Percentiles rank a stretch among this genome's conserved stretches.
Evolutionary conservation across 371 early-diverging fungal genomes (phyloP).

Genomic region (Mucor indicus): DNA sequence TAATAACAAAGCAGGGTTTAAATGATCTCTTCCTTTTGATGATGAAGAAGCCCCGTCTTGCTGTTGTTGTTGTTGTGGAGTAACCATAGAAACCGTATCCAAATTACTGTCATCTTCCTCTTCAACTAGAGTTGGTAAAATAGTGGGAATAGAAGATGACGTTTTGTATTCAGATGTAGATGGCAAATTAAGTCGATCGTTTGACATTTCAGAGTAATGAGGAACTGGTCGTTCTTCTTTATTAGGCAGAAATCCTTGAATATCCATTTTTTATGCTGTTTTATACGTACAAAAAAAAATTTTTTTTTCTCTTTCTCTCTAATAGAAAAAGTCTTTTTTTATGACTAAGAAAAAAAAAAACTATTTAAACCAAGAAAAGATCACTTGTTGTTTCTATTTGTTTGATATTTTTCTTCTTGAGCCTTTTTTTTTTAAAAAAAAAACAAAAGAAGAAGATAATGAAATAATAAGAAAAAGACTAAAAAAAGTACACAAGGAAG

Average conservation of each 20-base stretch:
- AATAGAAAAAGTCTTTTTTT: constrained; percentile 1
- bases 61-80: neutral
- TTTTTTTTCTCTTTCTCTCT: constrained; percentile 1
- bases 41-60: neutral
- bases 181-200: constrained; percentile 7
- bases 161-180: constrained; percentile 9
- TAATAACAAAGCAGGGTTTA: constrained; percentile 22
- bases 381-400: neutral
- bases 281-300: neutral
- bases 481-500: neutral
- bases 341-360: constrained; percentile 10
- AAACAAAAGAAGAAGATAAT: neutral
- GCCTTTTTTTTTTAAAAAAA: neutral
- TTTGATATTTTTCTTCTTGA: neutral
- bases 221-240: constrained; percentile 8
- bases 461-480: neutral
- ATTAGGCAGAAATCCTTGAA: constrained; percentile 18
- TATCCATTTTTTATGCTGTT: constrained; percentile 22
- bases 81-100: neutral
- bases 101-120: constrained; percentile 7
- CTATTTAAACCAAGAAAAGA: constrained; percentile 10
- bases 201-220: constrained; percentile 9
- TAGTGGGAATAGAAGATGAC: constrained; percentile 11
- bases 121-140: constrained; percentile 20
- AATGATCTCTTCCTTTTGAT: neutral